Percentiles rank a stretch among this genome's conserved stretches.
Conservation (phyloP, 2,329 filamentous ascomycete species). For the Fusarium liriodendri region DNA sequence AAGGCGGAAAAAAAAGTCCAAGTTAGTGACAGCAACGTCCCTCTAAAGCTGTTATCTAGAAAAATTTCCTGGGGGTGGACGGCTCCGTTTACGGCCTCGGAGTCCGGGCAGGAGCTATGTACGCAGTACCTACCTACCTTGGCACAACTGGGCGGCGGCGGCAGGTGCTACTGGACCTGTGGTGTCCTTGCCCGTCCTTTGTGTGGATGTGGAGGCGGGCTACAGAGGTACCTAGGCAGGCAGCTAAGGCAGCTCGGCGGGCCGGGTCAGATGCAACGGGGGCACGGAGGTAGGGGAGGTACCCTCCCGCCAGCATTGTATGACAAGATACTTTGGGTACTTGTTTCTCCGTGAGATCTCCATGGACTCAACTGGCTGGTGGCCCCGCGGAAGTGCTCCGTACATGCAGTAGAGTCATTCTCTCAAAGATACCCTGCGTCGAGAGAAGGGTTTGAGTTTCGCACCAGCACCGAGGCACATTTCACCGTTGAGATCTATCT, state of each 20-base stretch:
- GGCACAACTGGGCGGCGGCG: background rate
- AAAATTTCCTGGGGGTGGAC: constrained; percentile 47
- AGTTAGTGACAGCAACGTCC: constrained; percentile 7
- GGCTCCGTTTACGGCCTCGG: constrained; percentile 54
- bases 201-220: background rate
- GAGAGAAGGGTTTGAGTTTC: background rate
- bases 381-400: constrained; percentile 7
- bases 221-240: background rate
- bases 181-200: background rate
- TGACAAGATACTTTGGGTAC: background rate
- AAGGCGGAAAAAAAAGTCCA: constrained; percentile 33
- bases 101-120: constrained; percentile 43
- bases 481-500: background rate
- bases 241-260: constrained; percentile 7
- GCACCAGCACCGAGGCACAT: background rate
- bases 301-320: background rate
- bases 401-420: constrained; percentile 4
- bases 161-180: background rate
- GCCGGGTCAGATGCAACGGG: background rate
- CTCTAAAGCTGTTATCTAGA: constrained; percentile 40
- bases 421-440: constrained; percentile 1
- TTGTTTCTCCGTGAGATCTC: constrained; percentile 11
- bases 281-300: background rate
- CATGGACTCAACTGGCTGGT: background rate
- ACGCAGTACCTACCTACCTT: background rate